Evolutionary conservation across 169 alveolate species (phyloP), one percentile per base, ranked within the genome.

Genomic region (Babesia ovis): DNA sequence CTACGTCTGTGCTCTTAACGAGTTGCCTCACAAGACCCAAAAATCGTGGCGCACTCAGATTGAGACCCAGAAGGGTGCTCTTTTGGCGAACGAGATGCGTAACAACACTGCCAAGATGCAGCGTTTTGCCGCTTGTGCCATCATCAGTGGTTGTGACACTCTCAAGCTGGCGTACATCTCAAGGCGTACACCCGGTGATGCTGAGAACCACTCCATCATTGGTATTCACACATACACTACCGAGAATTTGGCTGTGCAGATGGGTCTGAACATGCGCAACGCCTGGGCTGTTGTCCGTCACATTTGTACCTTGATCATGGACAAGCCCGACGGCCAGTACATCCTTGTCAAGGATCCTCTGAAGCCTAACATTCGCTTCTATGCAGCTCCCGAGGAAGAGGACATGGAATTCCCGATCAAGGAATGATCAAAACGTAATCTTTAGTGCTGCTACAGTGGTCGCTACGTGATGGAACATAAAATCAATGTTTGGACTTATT

Each of bases 251-350:
- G 93, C 96, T n/a, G 84, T 90, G 29, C 97, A 93, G 74, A 93
- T 93, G 85, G 97, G 97, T 8, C 80, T 93, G 60, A 90, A 91
- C 56, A 86, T 86, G 75, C 92, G 91, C 62, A 93, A 93, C 83
- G 92, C 95, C 31, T 93, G 97, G 97, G 97, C 97, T 42, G 87
- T 92, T 12, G 83, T 92, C 4, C 84, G 95, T 60, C 90, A 89
- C 43, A 82, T 93, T 29, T 82, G 90, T 31, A 94, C 90, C 60
- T 73, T 85, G 43, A 54, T 93, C 27, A 64, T 92, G 68, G 89
- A 84, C 45, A 90, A 81, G 54, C 95, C 94, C 6, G 97, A 93
- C 61, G 97, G 97, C 27, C 93, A 91, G 84, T 93, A 92, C 79
- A 91, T 92, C 45, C 79, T 93, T 45, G 80, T 93, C 41, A 93